phyloP scores from a whole-genome alignment of 805 yeast species.

The Lipomyces kockii region DNA sequence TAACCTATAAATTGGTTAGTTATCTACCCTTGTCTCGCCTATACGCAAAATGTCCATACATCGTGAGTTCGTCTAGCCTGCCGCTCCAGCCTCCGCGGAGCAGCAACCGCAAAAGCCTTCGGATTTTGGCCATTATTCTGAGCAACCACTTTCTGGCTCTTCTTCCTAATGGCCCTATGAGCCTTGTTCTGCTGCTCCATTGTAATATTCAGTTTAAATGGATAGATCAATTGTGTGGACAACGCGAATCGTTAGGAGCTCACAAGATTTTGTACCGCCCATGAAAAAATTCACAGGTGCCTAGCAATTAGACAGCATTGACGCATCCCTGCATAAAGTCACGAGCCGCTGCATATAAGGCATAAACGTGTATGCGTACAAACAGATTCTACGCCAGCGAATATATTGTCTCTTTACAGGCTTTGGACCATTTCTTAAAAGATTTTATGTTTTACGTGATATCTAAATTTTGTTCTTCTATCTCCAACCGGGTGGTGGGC shows the following conservation, averaged over 20 bases:
- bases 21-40: not conserved
- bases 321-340: constrained; percentile 10
- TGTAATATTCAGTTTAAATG: not conserved
- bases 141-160: constrained; percentile 44
- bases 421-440: no score
- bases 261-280: constrained; percentile 11
- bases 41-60: constrained; percentile 39
- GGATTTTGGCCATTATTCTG: constrained; percentile 79
- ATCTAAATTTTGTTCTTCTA: no score
- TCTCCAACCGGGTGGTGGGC: no score
- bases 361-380: not conserved
- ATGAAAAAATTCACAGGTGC: constrained; percentile 1
- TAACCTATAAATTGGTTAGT: constrained; percentile 43
- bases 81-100: constrained; percentile 84
- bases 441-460: no score
- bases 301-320: not conserved
- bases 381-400: no score
- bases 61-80: constrained; percentile 86
- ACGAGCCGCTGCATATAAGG: not conserved
- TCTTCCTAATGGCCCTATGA: constrained; percentile 60
- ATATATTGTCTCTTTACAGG: no score
- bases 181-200: constrained; percentile 75
- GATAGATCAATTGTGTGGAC: no score
- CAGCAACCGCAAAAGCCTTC: constrained; percentile 79
- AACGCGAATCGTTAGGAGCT: no score